These are phyloP conservation scores for Tagetes patula DNA, from an alignment of 129 eudicot genomes.

Conservation along the genomic window DNA sequence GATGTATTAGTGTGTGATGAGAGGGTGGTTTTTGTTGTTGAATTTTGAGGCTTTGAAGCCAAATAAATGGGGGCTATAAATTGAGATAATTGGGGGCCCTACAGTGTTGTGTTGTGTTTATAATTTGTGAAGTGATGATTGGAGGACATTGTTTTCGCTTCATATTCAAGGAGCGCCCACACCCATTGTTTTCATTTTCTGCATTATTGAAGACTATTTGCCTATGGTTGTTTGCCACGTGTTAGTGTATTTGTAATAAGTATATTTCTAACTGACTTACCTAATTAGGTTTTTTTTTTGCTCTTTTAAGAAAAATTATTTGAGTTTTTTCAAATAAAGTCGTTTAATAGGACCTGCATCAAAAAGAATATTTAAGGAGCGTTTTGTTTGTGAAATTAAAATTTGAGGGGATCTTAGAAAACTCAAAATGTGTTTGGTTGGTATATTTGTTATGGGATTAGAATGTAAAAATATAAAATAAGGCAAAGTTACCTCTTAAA, in stretches of 20 bases:
- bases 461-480: too few species aligned
- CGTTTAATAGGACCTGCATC: too few species aligned
- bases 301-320: not conserved
- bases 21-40: not conserved
- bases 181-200: conserved; percentile 17
- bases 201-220: not conserved
- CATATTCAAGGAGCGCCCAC: conserved; percentile 28
- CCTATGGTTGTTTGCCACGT: conserved; percentile 21
- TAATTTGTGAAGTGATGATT: conserved; percentile 22
- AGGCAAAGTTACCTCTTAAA: too few species aligned
- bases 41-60: not conserved
- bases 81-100: conserved; percentile 18
- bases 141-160: conserved; percentile 32
- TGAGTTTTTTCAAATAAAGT: not conserved
- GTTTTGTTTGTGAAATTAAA: too few species aligned
- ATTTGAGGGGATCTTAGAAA: too few species aligned
- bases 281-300: conserved; percentile 7
- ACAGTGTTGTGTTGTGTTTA: not conserved
- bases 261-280: conserved; percentile 6
- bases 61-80: conserved; percentile 21
- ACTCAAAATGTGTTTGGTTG: too few species aligned
- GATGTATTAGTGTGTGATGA: not conserved
- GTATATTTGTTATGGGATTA: too few species aligned
- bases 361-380: too few species aligned
- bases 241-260: not conserved